Conservation (phyloP, 2,329 filamentous ascomycete genomes). For the Alternaria arbusti region DNA sequence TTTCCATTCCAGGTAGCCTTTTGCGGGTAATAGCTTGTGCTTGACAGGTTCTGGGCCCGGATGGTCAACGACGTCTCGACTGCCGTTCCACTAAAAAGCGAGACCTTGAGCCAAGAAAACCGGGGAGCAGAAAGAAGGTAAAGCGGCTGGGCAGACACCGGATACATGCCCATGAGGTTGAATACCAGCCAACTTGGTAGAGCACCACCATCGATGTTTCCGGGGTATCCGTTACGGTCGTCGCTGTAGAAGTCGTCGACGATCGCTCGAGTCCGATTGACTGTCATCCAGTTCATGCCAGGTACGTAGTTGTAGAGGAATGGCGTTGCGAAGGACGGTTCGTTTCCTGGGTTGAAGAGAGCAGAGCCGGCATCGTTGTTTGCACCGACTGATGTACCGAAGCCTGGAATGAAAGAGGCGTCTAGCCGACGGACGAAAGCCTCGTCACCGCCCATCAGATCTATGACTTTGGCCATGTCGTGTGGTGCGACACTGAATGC, state of each 20-base stretch:
- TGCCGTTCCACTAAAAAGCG: constrained; percentile 7
- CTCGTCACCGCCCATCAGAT: constrained; percentile 43
- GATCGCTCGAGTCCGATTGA: constrained; percentile 31
- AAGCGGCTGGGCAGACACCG: constrained; percentile 49
- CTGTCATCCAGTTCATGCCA: constrained; percentile 12
- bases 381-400: constrained; percentile 26
- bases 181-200: constrained; percentile 55
- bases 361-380: constrained; percentile 17
- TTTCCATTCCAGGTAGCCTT: constrained; percentile 3
- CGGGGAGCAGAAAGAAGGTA: constrained; percentile 51
- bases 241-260: constrained; percentile 43
- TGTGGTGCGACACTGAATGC: constrained; percentile 59
- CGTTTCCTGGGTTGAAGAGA: constrained; percentile 35
- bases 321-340: constrained; percentile 20
- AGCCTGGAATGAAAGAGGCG: constrained; percentile 47
- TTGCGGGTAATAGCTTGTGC: constrained; percentile 7
- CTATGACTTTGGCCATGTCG: constrained; percentile 47
- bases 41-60: constrained; percentile 4
- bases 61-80: constrained; percentile 4
- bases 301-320: constrained; percentile 1
- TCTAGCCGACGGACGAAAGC: constrained; percentile 48
- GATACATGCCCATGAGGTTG: constrained; percentile 53
- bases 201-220: constrained; percentile 51
- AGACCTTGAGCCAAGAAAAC: constrained; percentile 31
- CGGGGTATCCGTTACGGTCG: constrained; percentile 43